Evolutionary conservation across 345 rosid species (phyloP).

Genomic region (Anacardium occidentale): DNA sequence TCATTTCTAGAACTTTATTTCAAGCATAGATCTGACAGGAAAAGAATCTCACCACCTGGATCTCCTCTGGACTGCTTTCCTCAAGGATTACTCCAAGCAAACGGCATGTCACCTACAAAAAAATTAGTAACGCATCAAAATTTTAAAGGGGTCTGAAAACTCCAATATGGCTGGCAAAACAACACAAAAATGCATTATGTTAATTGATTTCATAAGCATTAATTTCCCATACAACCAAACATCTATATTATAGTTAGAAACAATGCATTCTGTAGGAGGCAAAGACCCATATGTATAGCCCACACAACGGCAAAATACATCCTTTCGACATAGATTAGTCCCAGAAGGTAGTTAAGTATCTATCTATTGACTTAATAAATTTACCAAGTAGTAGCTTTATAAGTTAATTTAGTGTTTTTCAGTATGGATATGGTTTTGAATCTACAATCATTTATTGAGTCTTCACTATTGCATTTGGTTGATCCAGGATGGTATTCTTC

Average conservation of each 20-base stretch:
- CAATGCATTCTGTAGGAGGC: no score
- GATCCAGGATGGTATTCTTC: no score
- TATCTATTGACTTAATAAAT: no score
- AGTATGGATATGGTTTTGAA: no score
- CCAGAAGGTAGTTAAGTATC: no score
- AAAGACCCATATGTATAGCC: no score
- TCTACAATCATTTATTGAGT: no score
- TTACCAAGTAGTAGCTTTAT: no score
- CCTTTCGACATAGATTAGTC: no score
- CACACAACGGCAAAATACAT: no score
- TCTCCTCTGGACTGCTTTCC: conserved; percentile 86
- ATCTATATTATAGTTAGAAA: neutral
- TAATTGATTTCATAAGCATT: neutral
- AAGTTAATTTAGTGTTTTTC: no score
- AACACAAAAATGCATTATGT: neutral
- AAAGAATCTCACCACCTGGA: conserved; percentile 49
- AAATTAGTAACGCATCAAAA: conserved; percentile 15
- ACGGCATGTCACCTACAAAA: conserved; percentile 86
- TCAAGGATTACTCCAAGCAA: conserved; percentile 86
- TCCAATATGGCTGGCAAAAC: conserved; percentile 7
- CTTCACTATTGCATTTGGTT: no score
- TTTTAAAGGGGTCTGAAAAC: neutral
- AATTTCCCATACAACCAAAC: neutral
- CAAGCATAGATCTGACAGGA: conserved; percentile 14
- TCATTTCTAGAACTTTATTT: conserved; percentile 4